Evolutionary conservation across 305 asterid genomes (phyloP).

Genomic region (Solanum hybrid): DNA sequence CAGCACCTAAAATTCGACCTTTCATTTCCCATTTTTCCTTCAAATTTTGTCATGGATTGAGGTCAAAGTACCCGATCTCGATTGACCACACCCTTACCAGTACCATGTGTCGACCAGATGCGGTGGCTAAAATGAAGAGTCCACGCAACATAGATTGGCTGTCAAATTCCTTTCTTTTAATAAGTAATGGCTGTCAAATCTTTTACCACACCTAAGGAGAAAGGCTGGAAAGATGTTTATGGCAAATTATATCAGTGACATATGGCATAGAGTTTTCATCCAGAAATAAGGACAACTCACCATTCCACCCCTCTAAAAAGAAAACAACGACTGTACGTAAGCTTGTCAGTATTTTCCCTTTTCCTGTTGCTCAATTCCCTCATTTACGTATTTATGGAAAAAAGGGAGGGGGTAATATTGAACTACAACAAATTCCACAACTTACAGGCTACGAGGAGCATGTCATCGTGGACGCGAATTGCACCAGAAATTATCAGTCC

Average conservation of each 20-base stretch:
- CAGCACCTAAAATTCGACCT: neutral
- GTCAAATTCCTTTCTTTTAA: neutral
- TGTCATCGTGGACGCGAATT: conserved; percentile 91
- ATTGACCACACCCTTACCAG: neutral
- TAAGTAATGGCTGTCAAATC: neutral
- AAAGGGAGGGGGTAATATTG: neutral
- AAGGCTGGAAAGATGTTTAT: neutral
- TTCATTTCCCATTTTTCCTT: neutral
- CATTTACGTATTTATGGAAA: neutral
- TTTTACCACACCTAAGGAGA: neutral
- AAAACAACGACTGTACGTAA: neutral
- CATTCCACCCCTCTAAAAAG: neutral
- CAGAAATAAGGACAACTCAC: neutral
- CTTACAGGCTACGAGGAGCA: conserved; percentile 98
- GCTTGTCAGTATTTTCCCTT: neutral
- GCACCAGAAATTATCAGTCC: conserved; percentile 98
- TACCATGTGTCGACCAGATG: neutral
- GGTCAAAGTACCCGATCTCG: neutral
- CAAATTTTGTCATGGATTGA: neutral
- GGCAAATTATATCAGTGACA: neutral
- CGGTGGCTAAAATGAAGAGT: neutral
- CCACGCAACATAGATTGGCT: neutral
- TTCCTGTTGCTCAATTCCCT: neutral
- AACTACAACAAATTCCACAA: conserved; percentile 6
- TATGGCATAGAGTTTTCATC: neutral